A percentile compares a stretch with the other conserved stretches of the same genome.
phyloP scores from a whole-genome alignment of 768 basidiomycete genomes.

The Boletus barrowsii region DNA sequence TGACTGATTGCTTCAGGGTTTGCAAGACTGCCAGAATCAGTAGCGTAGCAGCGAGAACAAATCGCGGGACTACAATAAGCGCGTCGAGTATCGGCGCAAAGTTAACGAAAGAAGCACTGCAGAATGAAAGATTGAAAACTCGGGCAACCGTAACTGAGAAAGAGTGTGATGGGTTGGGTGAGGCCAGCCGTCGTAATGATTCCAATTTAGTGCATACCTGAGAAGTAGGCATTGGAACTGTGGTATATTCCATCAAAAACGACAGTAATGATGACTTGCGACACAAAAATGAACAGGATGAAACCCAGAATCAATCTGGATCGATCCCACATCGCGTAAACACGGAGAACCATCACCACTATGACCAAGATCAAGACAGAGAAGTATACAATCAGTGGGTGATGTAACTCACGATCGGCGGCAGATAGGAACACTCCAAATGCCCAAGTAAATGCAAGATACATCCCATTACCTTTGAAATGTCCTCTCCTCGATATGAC shows the following conservation, averaged over 20 bases:
- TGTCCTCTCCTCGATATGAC: not conserved
- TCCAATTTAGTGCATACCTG: not conserved
- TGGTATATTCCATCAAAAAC: not conserved
- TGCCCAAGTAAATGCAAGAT: not conserved
- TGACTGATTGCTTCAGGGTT: not conserved
- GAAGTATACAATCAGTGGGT: no score
- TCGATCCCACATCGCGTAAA: not conserved
- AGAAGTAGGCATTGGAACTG: not conserved
- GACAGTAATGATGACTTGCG: not conserved
- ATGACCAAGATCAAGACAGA: not conserved
- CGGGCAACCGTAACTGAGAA: not conserved
- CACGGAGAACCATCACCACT: slow-evolving; percentile 6
- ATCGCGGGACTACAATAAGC: not conserved
- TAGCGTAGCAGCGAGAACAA: not conserved
- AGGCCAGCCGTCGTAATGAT: no score
- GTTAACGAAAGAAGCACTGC: not conserved
- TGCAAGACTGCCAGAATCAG: not conserved
- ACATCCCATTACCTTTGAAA: not conserved
- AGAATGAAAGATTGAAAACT: not conserved
- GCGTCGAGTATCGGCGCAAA: not conserved
- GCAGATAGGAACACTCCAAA: not conserved
- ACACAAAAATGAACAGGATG: not conserved
- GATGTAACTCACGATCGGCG: not conserved
- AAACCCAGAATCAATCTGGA: not conserved
- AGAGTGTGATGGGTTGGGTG: not conserved